A percentile compares a stretch with the other conserved stretches of the same genome.
Conservation (phyloP, 306 rosid genomes). For the Geum urbanum region DNA sequence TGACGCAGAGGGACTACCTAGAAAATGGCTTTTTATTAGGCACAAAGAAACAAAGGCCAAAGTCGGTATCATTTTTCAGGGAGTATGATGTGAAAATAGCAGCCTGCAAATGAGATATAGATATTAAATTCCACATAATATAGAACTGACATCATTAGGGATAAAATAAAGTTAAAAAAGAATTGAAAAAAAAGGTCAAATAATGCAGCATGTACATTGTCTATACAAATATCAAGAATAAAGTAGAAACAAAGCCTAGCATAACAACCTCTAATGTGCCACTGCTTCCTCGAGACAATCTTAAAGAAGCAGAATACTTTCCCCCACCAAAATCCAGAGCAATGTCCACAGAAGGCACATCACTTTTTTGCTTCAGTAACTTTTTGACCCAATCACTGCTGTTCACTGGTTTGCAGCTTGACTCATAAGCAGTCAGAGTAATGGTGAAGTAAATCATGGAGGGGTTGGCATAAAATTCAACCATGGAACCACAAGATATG, state of each 20-base stretch:
- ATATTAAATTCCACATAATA: constrained; percentile 22
- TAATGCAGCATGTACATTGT: background rate
- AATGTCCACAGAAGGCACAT: constrained; percentile 56
- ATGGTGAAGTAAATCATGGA: constrained; percentile 62
- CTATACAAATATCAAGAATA: background rate
- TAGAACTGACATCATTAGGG: constrained; percentile 18
- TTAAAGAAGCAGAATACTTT: constrained; percentile 56
- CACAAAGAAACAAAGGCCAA: constrained; percentile 57
- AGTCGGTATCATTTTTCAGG: constrained; percentile 67
- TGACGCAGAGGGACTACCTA: constrained; percentile 45
- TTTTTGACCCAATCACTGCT: constrained; percentile 78
- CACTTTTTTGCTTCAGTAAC: constrained; percentile 65
- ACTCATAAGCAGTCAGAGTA: constrained; percentile 49
- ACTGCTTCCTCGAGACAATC: constrained; percentile 74
- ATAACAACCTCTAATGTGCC: constrained; percentile 79
- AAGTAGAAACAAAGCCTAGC: constrained; percentile 3
- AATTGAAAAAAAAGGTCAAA: no score
- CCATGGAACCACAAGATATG: constrained; percentile 55
- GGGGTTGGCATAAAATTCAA: constrained; percentile 77
- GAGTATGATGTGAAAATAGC: constrained; percentile 77
- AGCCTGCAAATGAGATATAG: constrained; percentile 50
- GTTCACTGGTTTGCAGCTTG: constrained; percentile 64
- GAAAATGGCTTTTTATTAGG: constrained; percentile 55
- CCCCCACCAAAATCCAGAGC: constrained; percentile 80
- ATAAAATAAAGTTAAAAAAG: no score